phyloP scores from a whole-genome alignment of 2,329 filamentous ascomycete genomes.

The Xylaria sp. region DNA sequence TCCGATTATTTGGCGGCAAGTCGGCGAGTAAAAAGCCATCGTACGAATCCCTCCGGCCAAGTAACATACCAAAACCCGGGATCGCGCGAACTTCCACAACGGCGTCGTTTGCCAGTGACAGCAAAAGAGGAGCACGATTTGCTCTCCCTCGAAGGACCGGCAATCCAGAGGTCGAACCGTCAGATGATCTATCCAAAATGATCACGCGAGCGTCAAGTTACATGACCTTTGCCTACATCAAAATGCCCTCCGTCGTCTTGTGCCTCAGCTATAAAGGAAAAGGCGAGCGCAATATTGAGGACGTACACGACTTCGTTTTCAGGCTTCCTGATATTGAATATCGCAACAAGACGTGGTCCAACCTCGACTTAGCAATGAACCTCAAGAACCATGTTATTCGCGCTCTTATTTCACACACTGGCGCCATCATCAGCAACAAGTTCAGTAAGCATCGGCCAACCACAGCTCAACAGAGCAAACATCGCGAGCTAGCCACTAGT shows the following conservation, averaged over 20 bases:
- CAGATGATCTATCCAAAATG: constrained; percentile 96
- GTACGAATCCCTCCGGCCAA: constrained; percentile 64
- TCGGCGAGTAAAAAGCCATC: constrained; percentile 64
- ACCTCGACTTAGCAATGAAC: constrained; percentile 90
- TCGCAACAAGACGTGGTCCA: constrained; percentile 99
- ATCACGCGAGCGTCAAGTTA: constrained; percentile 94
- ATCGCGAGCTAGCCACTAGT: constrained; percentile 86
- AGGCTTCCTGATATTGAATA: constrained; percentile 94
- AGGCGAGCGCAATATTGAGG: constrained; percentile 93
- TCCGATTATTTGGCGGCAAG: constrained; percentile 65
- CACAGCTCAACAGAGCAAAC: constrained; percentile 79
- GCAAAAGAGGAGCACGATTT: constrained; percentile 66
- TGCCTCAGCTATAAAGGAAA: constrained; percentile 98
- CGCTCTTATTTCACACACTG: constrained; percentile 93
- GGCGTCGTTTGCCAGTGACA: constrained; percentile 53
- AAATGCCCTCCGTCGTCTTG: constrained; percentile 92
- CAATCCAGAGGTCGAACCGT: constrained; percentile 68
- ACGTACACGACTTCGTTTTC: constrained; percentile 98
- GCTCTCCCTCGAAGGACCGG: constrained; percentile 62
- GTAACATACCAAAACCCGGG: constrained; percentile 55
- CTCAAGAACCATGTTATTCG: constrained; percentile 95
- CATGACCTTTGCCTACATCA: constrained; percentile 96
- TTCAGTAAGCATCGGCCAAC: constrained; percentile 88
- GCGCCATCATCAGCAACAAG: constrained; percentile 97
- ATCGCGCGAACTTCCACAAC: constrained; percentile 60